A percentile compares a stretch with the other conserved stretches of the same genome.
Evolutionary conservation across 2,329 filamentous ascomycete species (phyloP).

Genomic region (Talaromyces piceae): DNA sequence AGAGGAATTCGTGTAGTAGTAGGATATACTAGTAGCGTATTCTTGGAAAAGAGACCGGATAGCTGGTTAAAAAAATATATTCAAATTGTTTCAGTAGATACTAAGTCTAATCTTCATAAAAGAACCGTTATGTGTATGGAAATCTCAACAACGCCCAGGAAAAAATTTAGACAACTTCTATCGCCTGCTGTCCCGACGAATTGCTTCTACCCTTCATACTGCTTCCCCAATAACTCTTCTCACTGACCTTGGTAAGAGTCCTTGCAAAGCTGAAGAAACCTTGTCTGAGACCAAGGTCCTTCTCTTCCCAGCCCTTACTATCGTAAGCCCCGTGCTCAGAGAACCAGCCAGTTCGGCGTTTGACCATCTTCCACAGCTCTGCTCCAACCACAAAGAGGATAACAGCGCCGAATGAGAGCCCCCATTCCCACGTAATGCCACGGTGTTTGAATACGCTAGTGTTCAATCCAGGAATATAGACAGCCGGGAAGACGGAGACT

Average conservation of each 20-base stretch:
- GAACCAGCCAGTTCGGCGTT: slow-evolving; percentile 46
- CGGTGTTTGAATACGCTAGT: slow-evolving; percentile 58
- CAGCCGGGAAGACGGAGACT: slow-evolving; percentile 50
- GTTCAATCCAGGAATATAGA: slow-evolving; percentile 65
- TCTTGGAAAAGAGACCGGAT: too few relatives aligned
- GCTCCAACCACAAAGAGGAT: slow-evolving; percentile 57
- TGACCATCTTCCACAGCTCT: slow-evolving; percentile 61
- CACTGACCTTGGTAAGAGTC: slow-evolving; percentile 4
- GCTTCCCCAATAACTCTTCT: slow-evolving; percentile 6
- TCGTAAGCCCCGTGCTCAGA: not conserved
- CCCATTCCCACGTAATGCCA: slow-evolving; percentile 64
- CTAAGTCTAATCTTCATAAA: too few relatives aligned
- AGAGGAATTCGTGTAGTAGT: too few relatives aligned
- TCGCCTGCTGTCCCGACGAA: not conserved
- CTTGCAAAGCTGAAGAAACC: slow-evolving; percentile 9
- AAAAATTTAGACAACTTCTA: not conserved
- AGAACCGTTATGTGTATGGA: too few relatives aligned
- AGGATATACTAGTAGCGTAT: too few relatives aligned
- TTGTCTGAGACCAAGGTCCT: slow-evolving; percentile 10
- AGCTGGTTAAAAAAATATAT: too few relatives aligned
- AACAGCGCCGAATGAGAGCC: slow-evolving; percentile 54
- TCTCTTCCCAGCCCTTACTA: not conserved
- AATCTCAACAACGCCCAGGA: not conserved
- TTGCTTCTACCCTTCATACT: slow-evolving; percentile 2
- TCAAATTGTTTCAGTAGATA: too few relatives aligned